Base-by-base conservation (phyloP, 2,329 filamentous ascomycete genomes). In the Epichloe glyceriae region DNA sequence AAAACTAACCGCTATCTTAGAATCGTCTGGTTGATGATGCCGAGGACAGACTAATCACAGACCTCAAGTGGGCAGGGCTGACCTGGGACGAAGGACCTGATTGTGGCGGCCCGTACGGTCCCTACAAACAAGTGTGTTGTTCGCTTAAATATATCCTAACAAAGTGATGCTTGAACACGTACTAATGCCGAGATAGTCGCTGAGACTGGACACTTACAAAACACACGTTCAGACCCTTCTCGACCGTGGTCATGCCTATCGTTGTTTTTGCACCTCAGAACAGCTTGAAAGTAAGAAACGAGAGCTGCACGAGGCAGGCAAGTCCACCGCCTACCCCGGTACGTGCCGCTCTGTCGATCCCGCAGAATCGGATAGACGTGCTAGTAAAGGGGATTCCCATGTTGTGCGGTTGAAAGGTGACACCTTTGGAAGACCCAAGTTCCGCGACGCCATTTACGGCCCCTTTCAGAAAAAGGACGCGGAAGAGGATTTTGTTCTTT, bases 71-170 rank as follows among this genome's bases (percentile, higher is more conserved):
- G 93, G 86, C 89, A 17, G 89, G 90, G 0, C 70, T 98, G 34
- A 72, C 84, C 49, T 98, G 91, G 91, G 90, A 96, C 67, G 94
- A 98, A 79, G 90, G 90, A 3, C 93, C 93, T 4, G 79, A 86
- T 59, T 75, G 88, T 39, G 87, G 85, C 37, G 91, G 93, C 1
- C 80, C 82, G 0, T 86, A 85, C 61, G 89, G 89, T 2, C 88
- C 93, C 0, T 98, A 95, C 66, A 80, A 80, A 71, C 88, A 93
- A 72, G 82, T 89, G 73, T 58, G 61, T 47, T 19, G 26, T 30
- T 43, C 30, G 26, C 38, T 17, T 8, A 5, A 14, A 12, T 40
- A 11, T 49, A 56, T 12, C 4, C 5, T 7, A 14, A 3, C 26
- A 43, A n/a, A 5, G 2, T 7, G 10, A 3, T 26, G 20, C 26